Percentiles rank a stretch among this genome's conserved stretches.
phyloP scores from a whole-genome alignment of 139 green algal genomes.

The Choricystis sp. region DNA sequence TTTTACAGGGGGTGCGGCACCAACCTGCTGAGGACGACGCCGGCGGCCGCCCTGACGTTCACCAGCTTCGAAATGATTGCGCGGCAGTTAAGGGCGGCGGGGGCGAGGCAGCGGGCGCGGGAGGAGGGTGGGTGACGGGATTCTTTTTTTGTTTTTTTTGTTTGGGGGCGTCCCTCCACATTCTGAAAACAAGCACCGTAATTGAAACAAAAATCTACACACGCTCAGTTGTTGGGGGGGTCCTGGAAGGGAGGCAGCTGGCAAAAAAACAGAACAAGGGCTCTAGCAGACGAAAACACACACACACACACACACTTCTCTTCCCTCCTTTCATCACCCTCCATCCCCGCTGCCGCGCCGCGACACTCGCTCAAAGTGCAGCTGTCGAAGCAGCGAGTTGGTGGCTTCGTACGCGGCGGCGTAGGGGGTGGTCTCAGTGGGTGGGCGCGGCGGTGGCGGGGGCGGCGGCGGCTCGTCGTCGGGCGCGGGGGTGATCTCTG shows the following conservation, averaged over 20 bases:
- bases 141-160: no score
- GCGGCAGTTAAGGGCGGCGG: slow-evolving; percentile 30
- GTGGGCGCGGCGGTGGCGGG: background rate
- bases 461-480: background rate
- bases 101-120: background rate
- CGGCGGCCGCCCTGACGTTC: slow-evolving; percentile 92
- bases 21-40: slow-evolving; percentile 90
- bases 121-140: no score
- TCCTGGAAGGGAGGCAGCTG: no score
- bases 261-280: background rate
- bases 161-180: no score
- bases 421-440: background rate
- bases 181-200: no score
- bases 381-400: background rate
- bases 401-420: background rate
- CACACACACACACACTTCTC: background rate
- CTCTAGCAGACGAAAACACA: background rate
- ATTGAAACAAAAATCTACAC: background rate
- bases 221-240: no score
- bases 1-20: slow-evolving; percentile 73
- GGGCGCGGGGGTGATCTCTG: background rate
- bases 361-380: background rate
- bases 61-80: slow-evolving; percentile 89
- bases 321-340: background rate
- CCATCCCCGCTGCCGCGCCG: background rate